phyloP scores from a whole-genome alignment of 1,284 basidiomycete species.

The Ustilago nuda region DNA sequence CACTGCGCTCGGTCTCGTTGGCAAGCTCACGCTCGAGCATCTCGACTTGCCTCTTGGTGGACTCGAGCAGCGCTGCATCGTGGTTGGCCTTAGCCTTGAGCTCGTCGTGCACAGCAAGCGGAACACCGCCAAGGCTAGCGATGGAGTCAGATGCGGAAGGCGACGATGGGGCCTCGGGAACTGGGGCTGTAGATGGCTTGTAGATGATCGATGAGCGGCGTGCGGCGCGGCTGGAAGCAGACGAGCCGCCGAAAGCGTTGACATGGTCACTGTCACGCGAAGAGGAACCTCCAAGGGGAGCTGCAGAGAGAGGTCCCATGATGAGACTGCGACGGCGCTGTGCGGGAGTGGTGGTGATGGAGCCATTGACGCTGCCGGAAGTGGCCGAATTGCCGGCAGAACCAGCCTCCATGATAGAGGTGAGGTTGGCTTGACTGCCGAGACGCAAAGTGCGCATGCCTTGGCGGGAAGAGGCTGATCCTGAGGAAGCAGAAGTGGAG shows the following conservation, averaged over 20 bases:
- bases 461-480: slow-evolving; percentile 28
- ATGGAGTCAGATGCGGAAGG: slow-evolving; percentile 39
- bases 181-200: slow-evolving; percentile 41
- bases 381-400: slow-evolving; percentile 11
- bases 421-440: slow-evolving; percentile 47
- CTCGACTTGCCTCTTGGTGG: slow-evolving; percentile 54
- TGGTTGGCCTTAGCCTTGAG: slow-evolving; percentile 54
- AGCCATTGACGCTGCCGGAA: slow-evolving; percentile 6
- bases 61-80: slow-evolving; percentile 53
- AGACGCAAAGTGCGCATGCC: slow-evolving; percentile 64
- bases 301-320: slow-evolving; percentile 24
- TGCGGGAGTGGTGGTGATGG: slow-evolving; percentile 19
- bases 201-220: slow-evolving; percentile 54
- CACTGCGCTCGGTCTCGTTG: slow-evolving; percentile 46
- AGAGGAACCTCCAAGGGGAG: slow-evolving; percentile 13
- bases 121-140: slow-evolving; percentile 40
- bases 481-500: slow-evolving; percentile 17
- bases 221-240: slow-evolving; percentile 22
- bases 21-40: slow-evolving; percentile 49
- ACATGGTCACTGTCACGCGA: slow-evolving; percentile 41
- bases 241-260: slow-evolving; percentile 19
- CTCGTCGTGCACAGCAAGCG: slow-evolving; percentile 55
- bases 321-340: slow-evolving; percentile 52
- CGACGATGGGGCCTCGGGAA: slow-evolving; percentile 21
- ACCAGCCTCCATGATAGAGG: slow-evolving; percentile 35